Evolutionary conservation across 345 rosid genomes (phyloP).

Genomic region (Eucalyptus coolabah): DNA sequence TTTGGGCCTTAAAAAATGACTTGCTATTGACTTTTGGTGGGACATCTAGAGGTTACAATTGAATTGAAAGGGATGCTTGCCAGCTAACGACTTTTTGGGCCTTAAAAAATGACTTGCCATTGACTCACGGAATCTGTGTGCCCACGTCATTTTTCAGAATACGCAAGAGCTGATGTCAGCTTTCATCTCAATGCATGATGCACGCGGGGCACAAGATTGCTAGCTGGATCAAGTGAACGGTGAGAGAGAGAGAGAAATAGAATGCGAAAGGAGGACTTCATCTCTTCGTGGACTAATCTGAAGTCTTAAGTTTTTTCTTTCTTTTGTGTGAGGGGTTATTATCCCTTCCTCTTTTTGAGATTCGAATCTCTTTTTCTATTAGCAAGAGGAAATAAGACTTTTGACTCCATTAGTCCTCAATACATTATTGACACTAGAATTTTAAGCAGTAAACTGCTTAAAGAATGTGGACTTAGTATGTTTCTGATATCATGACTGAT

Average conservation of each 20-base stretch:
- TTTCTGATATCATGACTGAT: not conserved
- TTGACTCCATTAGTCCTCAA: not conserved
- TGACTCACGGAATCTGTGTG: not conserved
- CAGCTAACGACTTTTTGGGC: not conserved
- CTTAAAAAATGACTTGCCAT: not conserved
- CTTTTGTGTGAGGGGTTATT: not conserved
- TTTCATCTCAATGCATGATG: not conserved
- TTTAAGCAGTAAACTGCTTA: no score
- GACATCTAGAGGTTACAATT: no score
- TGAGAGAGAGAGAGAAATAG: not conserved
- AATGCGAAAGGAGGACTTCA: not conserved
- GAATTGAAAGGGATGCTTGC: not conserved
- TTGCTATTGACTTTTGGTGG: no score
- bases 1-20: no score
- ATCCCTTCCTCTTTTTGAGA: not conserved
- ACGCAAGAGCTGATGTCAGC: not conserved
- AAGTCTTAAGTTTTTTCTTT: not conserved
- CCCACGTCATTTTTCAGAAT: not conserved
- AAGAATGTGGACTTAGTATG: not conserved
- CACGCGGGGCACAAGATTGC: not conserved
- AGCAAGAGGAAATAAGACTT: not conserved
- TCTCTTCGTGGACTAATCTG: not conserved
- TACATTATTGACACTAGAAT: not conserved
- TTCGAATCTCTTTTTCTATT: not conserved
- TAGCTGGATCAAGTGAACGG: rapidly evolving